phyloP scores from a whole-genome alignment of 768 basidiomycete genomes.

The Termitomyces sp. region DNA sequence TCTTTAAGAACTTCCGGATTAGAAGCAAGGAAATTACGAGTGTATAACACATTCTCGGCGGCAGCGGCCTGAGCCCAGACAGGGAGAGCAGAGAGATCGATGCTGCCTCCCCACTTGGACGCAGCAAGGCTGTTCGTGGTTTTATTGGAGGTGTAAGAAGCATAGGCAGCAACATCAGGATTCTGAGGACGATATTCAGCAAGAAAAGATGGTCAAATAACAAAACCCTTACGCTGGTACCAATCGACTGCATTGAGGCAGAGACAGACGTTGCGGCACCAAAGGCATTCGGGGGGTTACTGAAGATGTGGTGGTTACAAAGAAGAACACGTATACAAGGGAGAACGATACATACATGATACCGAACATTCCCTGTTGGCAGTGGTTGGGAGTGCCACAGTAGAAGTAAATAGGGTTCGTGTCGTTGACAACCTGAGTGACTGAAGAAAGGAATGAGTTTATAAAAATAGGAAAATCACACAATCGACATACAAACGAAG shows the following conservation, averaged over 20 bases:
- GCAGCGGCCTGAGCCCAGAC: slow-evolving; percentile 44
- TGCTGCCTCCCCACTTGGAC: slow-evolving; percentile 57
- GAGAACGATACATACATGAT: slow-evolving; percentile 43
- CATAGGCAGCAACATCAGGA: slow-evolving; percentile 54
- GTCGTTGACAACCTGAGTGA: slow-evolving; percentile 69
- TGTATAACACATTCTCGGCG: slow-evolving; percentile 58
- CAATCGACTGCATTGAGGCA: slow-evolving; percentile 47
- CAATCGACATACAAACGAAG: slow-evolving; percentile 53
- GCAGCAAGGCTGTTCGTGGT: slow-evolving; percentile 48
- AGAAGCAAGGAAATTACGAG: slow-evolving; percentile 39
- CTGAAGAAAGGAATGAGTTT: slow-evolving; percentile 28
- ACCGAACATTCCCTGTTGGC: slow-evolving; percentile 84
- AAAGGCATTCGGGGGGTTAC: slow-evolving; percentile 55
- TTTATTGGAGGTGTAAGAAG: slow-evolving; percentile 42
- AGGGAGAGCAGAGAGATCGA: slow-evolving; percentile 55
- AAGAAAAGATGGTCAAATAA: not conserved
- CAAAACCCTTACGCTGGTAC: slow-evolving; percentile 33
- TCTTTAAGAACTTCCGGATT: slow-evolving; percentile 48
- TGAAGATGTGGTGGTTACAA: slow-evolving; percentile 11
- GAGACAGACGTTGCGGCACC: slow-evolving; percentile 44
- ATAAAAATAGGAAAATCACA: not conserved
- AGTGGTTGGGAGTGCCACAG: slow-evolving; percentile 69
- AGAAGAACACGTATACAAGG: not conserved
- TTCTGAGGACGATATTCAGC: slow-evolving; percentile 29
- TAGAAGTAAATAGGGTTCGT: slow-evolving; percentile 74